Evolutionary conservation across 768 basidiomycete genomes (phyloP).

Genomic region (Amanita rimosa): DNA sequence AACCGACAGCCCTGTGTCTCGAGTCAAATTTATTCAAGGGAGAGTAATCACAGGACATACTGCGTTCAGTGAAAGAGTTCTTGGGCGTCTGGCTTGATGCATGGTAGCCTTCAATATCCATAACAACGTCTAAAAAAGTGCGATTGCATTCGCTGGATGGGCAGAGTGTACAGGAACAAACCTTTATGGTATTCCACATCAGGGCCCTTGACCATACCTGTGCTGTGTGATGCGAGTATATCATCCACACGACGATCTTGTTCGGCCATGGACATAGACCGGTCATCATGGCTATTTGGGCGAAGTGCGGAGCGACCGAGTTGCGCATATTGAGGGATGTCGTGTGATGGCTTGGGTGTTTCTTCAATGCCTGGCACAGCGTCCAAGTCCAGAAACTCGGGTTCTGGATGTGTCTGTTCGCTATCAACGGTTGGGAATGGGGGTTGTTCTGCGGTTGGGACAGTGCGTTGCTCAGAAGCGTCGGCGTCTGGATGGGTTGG

Average conservation of each 20-base stretch:
- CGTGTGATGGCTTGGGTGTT: slow-evolving; percentile 22
- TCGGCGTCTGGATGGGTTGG: slow-evolving; percentile 39
- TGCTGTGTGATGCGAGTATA: slow-evolving; percentile 11
- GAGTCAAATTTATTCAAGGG: neutral
- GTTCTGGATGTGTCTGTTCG: slow-evolving; percentile 29
- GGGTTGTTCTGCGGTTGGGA: slow-evolving; percentile 8
- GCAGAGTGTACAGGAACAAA: neutral
- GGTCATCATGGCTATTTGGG: neutral
- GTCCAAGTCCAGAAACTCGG: slow-evolving; percentile 81
- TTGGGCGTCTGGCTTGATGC: slow-evolving; percentile 29
- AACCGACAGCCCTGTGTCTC: slow-evolving; percentile 9
- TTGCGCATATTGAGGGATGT: slow-evolving; percentile 14
- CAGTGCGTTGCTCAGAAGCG: slow-evolving; percentile 10
- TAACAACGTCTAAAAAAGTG: slow-evolving; percentile 49
- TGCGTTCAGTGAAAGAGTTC: slow-evolving; percentile 11
- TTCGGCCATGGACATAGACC: slow-evolving; percentile 22
- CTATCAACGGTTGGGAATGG: neutral
- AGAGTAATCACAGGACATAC: neutral
- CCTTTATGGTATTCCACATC: slow-evolving; percentile 33
- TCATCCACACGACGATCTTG: slow-evolving; percentile 39
- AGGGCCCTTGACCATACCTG: neutral
- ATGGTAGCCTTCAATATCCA: slow-evolving; percentile 75
- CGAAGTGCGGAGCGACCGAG: neutral
- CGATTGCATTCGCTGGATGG: neutral
- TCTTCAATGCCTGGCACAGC: slow-evolving; percentile 24